These are phyloP conservation scores for Fibroporia radiculosa DNA, from an alignment of 768 basidiomycete genomes.

Conservation along the genomic window DNA sequence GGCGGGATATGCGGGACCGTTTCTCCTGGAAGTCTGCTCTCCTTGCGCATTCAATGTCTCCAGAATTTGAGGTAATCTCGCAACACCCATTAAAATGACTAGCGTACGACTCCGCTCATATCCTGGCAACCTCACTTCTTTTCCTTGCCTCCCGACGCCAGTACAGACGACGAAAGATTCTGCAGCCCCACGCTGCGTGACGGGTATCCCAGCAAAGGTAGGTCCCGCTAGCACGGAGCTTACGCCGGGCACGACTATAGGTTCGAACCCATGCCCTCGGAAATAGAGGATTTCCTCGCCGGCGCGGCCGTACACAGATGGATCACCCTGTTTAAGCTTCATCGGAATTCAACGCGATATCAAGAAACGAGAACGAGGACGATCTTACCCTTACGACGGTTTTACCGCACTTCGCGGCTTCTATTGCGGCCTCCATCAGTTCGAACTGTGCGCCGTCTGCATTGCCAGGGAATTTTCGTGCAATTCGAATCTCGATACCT, in stretches of 20 bases:
- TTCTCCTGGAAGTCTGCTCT: slow-evolving; percentile 20
- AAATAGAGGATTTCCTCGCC: slow-evolving; percentile 95
- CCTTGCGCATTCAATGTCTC: slow-evolving; percentile 37
- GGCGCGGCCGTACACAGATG: slow-evolving; percentile 87
- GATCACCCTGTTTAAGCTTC: slow-evolving; percentile 96
- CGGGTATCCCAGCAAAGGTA: slow-evolving; percentile 82
- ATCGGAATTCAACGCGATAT: slow-evolving; percentile 1
- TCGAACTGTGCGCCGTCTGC: slow-evolving; percentile 92
- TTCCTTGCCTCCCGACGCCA: slow-evolving; percentile 84
- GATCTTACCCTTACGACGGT: slow-evolving; percentile 82
- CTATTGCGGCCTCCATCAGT: slow-evolving; percentile 88
- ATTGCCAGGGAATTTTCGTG: slow-evolving; percentile 96
- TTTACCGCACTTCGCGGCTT: slow-evolving; percentile 70
- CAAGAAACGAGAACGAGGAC: neutral
- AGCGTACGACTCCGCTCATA: slow-evolving; percentile 80
- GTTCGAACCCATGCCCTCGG: slow-evolving; percentile 76
- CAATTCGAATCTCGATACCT: slow-evolving; percentile 71
- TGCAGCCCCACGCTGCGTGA: slow-evolving; percentile 92
- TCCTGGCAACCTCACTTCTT: slow-evolving; percentile 75
- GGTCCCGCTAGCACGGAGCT: slow-evolving; percentile 88
- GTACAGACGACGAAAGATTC: slow-evolving; percentile 89
- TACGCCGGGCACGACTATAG: slow-evolving; percentile 83
- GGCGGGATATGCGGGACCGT: slow-evolving; percentile 59
- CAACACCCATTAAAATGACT: slow-evolving; percentile 92
- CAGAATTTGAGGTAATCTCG: slow-evolving; percentile 68